Conservation (phyloP, 805 yeast species). For the Maudiozyma bulderi region DNA sequence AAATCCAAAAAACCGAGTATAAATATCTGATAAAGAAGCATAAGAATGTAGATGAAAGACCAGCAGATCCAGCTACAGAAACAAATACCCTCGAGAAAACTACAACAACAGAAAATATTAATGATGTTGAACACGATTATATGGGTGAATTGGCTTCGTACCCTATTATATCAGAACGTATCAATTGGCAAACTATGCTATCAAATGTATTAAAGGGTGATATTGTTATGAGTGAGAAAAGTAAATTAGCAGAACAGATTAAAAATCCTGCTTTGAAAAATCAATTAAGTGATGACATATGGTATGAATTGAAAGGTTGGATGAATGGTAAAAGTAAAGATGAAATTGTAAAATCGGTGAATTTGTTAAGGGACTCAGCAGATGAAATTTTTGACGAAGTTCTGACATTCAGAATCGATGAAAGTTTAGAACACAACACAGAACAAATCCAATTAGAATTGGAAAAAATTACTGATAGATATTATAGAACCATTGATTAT, state of each 20-base stretch:
- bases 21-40: not conserved
- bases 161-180: conserved; percentile 52
- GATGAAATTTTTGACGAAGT: conserved; percentile 67
- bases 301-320: conserved; percentile 84
- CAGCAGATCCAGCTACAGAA: not conserved
- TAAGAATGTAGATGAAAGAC: not conserved
- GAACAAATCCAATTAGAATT: conserved; percentile 43
- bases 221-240: conserved; percentile 83
- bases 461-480: conserved; percentile 44
- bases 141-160: conserved; percentile 19
- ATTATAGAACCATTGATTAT: conserved; percentile 57
- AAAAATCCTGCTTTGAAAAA: conserved; percentile 22
- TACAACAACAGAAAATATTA: not conserved
- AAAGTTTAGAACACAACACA: conserved; percentile 27
- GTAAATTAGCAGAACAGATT: conserved; percentile 49
- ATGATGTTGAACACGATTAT: not conserved
- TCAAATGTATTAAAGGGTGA: conserved; percentile 89
- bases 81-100: not conserved
- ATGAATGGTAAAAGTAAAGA: conserved; percentile 69
- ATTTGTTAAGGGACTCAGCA: conserved; percentile 60
- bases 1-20: not conserved
- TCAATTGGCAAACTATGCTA: conserved; percentile 95
- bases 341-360: conserved; percentile 62
- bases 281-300: conserved; percentile 38
- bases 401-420: conserved; percentile 47